phyloP scores from a whole-genome alignment of 2,329 filamentous ascomycete genomes.

The Chrysosphaeria jannelii region DNA sequence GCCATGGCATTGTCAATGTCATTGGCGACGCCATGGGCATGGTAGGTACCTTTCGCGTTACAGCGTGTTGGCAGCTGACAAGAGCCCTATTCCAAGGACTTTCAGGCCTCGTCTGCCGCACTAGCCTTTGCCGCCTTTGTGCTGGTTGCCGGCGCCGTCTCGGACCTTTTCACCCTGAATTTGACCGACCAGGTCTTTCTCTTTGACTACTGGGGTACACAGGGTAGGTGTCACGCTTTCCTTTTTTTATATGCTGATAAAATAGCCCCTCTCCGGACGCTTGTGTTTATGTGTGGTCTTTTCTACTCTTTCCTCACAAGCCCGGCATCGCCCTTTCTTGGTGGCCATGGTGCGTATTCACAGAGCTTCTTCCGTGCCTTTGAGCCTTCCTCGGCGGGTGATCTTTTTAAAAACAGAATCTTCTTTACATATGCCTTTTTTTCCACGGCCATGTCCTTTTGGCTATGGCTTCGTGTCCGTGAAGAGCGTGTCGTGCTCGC shows the following conservation, averaged over 20 bases:
- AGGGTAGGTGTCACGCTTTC: conserved; percentile 9
- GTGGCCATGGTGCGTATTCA: conserved; percentile 9
- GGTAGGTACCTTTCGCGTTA: conserved; percentile 8
- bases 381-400: conserved; percentile 13
- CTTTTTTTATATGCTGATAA: neutral
- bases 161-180: conserved; percentile 33
- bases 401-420: conserved; percentile 52
- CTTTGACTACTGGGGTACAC: conserved; percentile 33
- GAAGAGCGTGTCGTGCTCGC: no score
- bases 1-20: conserved; percentile 54
- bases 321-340: conserved; percentile 17
- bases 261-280: conserved; percentile 27
- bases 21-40: conserved; percentile 62
- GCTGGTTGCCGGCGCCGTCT: conserved; percentile 27
- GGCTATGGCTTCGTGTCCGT: conserved; percentile 41
- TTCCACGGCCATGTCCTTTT: conserved; percentile 68
- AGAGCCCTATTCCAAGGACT: conserved; percentile 24
- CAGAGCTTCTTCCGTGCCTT: conserved; percentile 2
- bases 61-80: neutral
- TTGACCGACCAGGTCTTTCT: conserved; percentile 34
- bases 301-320: conserved; percentile 34
- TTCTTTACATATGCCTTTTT: conserved; percentile 65
- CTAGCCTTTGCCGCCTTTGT: conserved; percentile 44
- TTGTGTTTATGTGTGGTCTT: conserved; percentile 28
- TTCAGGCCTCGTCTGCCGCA: conserved; percentile 37